Base-by-base conservation (phyloP, 1,284 basidiomycete species). In the Papiliotrema nemorosa region DNA sequence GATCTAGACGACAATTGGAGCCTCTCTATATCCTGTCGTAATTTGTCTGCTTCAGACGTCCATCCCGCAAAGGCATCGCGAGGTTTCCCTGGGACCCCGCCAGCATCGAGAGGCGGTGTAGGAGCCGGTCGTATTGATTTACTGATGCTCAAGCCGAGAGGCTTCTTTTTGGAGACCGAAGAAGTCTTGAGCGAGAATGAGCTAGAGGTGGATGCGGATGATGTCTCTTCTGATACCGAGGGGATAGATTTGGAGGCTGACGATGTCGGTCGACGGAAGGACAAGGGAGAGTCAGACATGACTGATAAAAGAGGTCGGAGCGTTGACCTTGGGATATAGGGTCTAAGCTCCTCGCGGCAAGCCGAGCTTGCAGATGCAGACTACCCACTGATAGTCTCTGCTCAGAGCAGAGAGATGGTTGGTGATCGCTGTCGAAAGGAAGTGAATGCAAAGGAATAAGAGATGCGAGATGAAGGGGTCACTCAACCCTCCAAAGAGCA, bases 1-100 rank as follows among this genome's bases (percentile, higher is more conserved):
- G 69, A 88, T 76, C 63, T 87, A 81, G 56, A 90, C 73, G 63
- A 82, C 83, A 48, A 85, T 85, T 79, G 49, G 45, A 65, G 59
- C 70, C 75, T 53, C 7, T 59, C 66, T 49, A 69, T 69, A 47
- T 71, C 64, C 42, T 67, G 74, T 38, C 70, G 65, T 24, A 76
- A 70, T 0, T 76, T 74, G 13, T 79, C 76, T 44, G 69, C 64
- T 41, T 80, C 77, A 36, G 76, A 74, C 49, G 16, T 50, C 56
- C 33, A 54, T 47, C 5, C 41, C 20, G 35, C 43, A 40, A n/a
- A 59, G 56, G 48, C 57, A n/a, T n/a, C n/a, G n/a, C n/a, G n/a
- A n/a, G n/a, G n/a, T 52, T 21, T 45, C 50, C 14, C 51, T 34
- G 26, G 33, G 21, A 16, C 44, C 53, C 24, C 58, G 52, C 18